Conservation (phyloP, 2,329 filamentous ascomycete genomes). For the Colletotrichum chlorophyti region DNA sequence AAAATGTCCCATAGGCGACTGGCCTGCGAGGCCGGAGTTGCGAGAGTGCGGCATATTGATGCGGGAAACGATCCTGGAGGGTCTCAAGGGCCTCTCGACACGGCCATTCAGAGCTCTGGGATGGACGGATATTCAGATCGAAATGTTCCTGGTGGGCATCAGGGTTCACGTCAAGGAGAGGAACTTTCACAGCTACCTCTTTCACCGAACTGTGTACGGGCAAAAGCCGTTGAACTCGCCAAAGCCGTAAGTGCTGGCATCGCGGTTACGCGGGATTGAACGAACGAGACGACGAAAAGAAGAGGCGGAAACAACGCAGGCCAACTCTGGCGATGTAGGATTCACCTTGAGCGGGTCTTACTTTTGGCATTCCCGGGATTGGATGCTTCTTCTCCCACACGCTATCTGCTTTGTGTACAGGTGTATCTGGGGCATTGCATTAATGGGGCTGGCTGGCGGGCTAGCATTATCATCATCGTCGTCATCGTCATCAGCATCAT, state of each 20-base stretch:
- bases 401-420: slow-evolving; percentile 4
- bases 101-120: slow-evolving; percentile 45
- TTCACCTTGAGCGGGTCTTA: not conserved
- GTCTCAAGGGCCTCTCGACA: slow-evolving; percentile 45
- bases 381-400: slow-evolving; percentile 9
- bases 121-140: slow-evolving; percentile 49
- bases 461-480: slow-evolving; percentile 16
- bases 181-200: slow-evolving; percentile 46
- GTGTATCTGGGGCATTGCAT: slow-evolving; percentile 21
- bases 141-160: slow-evolving; percentile 51
- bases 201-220: slow-evolving; percentile 46
- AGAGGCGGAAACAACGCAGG: not conserved
- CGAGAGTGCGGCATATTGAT: slow-evolving; percentile 50
- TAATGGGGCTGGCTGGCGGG: slow-evolving; percentile 3
- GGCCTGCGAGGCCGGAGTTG: slow-evolving; percentile 48
- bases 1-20: slow-evolving; percentile 56
- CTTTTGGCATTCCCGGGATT: slow-evolving; percentile 6
- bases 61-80: slow-evolving; percentile 49
- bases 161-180: slow-evolving; percentile 45
- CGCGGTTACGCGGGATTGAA: not conserved
- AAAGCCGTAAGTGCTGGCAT: not conserved
- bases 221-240: slow-evolving; percentile 40
- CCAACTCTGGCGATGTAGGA: not conserved
- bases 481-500: slow-evolving; percentile 3
- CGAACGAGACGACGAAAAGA: not conserved